Percentiles rank a stretch among this genome's conserved stretches.
phyloP scores from a whole-genome alignment of 768 basidiomycete species.

The Steccherinum ochraceum region DNA sequence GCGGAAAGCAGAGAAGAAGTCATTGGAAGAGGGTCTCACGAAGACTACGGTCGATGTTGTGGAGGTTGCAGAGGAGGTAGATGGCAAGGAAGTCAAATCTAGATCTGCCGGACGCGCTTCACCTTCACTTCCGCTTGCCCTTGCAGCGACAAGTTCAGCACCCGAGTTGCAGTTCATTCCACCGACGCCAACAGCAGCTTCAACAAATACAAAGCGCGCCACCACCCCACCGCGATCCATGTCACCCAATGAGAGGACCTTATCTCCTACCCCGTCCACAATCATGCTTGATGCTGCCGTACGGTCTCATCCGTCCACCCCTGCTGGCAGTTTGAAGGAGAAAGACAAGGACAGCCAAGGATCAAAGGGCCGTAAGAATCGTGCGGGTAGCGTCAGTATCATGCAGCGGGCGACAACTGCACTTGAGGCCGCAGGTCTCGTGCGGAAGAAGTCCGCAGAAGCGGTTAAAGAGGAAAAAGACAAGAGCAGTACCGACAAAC shows the following conservation, averaged over 20 bases:
- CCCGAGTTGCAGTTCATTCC: conserved; percentile 73
- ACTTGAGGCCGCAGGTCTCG: conserved; percentile 77
- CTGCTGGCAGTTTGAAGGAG: conserved; percentile 54
- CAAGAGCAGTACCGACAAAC: conserved; percentile 37
- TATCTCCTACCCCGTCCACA: conserved; percentile 51
- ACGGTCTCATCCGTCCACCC: conserved; percentile 65
- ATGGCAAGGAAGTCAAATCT: neutral
- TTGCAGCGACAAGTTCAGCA: conserved; percentile 31
- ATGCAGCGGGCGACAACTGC: conserved; percentile 94
- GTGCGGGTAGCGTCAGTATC: conserved; percentile 90
- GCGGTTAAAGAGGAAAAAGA: conserved; percentile 61
- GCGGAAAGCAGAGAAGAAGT: conserved; percentile 66
- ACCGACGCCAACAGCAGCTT: conserved; percentile 58
- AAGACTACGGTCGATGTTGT: conserved; percentile 15
- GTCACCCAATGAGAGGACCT: conserved; percentile 30
- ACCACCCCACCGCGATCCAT: conserved; percentile 49
- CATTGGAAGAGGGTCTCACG: conserved; percentile 28
- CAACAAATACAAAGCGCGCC: conserved; percentile 22
- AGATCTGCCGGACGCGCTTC: conserved; percentile 8
- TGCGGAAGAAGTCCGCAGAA: conserved; percentile 77
- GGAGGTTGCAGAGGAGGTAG: conserved; percentile 16
- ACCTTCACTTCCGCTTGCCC: conserved; percentile 14
- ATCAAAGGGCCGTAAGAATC: conserved; percentile 49
- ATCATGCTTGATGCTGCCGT: conserved; percentile 25
- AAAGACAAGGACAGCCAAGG: conserved; percentile 45